A percentile compares a stretch with the other conserved stretches of the same genome.
These are phyloP conservation scores for Mrakia blollopis DNA, from an alignment of 768 basidiomycete species.

Conservation along the genomic window DNA sequence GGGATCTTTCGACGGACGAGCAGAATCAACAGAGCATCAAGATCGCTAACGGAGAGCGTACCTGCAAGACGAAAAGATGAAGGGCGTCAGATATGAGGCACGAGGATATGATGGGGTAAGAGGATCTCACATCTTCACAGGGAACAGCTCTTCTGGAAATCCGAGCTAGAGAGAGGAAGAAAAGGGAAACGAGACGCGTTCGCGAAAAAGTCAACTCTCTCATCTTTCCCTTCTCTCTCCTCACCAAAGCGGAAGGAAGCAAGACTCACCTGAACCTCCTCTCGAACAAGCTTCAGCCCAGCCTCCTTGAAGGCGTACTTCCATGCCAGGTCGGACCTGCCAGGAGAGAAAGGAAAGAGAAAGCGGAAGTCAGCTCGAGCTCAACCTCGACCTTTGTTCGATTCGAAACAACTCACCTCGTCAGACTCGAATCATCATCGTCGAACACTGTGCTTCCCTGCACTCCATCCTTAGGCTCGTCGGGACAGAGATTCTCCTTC, in stretches of 20 bases:
- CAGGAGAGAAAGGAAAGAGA: neutral
- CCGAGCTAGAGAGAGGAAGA: conserved; percentile 47
- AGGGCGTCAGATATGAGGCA: neutral
- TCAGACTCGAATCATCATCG: conserved; percentile 81
- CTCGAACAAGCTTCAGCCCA: conserved; percentile 63
- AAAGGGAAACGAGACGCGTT: neutral
- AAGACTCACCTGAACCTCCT: conserved; percentile 60
- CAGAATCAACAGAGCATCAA: no score
- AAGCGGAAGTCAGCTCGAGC: neutral
- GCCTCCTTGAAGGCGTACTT: conserved; percentile 67
- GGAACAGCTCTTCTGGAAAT: conserved; percentile 71
- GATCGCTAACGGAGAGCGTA: conserved; percentile 28
- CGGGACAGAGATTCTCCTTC: conserved; percentile 82
- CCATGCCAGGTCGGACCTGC: conserved; percentile 79
- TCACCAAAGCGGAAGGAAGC: neutral
- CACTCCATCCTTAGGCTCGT: conserved; percentile 51
- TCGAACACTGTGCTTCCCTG: conserved; percentile 61
- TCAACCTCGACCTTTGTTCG: neutral
- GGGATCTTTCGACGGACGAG: no score
- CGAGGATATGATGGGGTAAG: no score
- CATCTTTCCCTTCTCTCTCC: neutral
- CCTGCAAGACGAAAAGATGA: conserved; percentile 12
- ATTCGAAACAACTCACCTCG: conserved; percentile 54
- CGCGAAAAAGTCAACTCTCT: neutral
- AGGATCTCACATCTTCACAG: conserved; percentile 69